Evolutionary conservation across 306 rosid genomes (phyloP).

Genomic region (Vigna angularis): DNA sequence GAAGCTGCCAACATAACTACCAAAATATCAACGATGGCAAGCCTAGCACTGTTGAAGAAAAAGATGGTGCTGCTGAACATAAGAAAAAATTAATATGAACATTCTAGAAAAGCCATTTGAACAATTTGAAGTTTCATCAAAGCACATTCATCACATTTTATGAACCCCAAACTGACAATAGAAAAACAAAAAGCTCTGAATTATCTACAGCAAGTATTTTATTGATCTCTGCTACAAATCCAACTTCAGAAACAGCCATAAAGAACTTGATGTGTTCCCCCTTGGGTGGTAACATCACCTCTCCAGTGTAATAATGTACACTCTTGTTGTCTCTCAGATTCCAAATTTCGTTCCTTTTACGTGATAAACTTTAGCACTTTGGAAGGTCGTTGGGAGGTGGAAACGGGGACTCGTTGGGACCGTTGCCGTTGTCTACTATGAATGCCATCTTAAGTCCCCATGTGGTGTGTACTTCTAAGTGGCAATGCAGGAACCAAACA

Average conservation of each 20-base stretch:
- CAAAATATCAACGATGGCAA: too few relatives aligned
- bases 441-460: constrained; percentile 92
- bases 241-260: constrained; percentile 22
- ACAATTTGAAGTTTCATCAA: constrained; percentile 16
- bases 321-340: constrained; percentile 9
- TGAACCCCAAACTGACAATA: constrained; percentile 22
- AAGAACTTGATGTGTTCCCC: constrained; percentile 27
- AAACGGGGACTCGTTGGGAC: constrained; percentile 52
- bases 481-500: constrained; percentile 85
- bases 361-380: constrained; percentile 52
- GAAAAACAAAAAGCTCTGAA: not conserved
- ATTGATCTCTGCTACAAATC: constrained; percentile 36
- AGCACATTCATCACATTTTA: constrained; percentile 4
- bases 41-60: too few relatives aligned
- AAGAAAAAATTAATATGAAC: not conserved
- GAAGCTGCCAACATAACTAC: not conserved
- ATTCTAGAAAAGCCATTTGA: not conserved
- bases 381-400: constrained; percentile 79
- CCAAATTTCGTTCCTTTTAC: constrained; percentile 24
- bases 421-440: constrained; percentile 69
- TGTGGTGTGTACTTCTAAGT: constrained; percentile 82
- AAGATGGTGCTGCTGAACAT: too few relatives aligned
- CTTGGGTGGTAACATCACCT: constrained; percentile 32
- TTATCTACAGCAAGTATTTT: constrained; percentile 29
- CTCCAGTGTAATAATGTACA: constrained; percentile 31